phyloP scores from a whole-genome alignment of 2,329 filamentous ascomycete species.

The Cytospora paraplurivora region DNA sequence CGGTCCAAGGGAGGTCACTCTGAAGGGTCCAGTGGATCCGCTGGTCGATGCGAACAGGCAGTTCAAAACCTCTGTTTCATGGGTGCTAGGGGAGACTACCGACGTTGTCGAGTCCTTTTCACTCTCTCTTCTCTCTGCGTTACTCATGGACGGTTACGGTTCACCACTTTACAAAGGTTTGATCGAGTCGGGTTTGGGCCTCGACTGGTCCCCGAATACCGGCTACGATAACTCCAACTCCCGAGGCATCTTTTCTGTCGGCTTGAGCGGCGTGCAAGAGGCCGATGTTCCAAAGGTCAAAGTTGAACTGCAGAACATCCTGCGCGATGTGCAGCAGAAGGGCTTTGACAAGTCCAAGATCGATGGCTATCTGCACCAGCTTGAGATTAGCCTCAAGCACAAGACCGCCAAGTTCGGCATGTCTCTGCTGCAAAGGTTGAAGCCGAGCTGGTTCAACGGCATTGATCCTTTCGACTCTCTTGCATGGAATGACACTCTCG shows the following conservation, averaged over 20 bases:
- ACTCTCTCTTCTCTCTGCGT: constrained; percentile 75
- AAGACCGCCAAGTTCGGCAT: constrained; percentile 96
- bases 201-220: constrained; percentile 92
- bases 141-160: constrained; percentile 92
- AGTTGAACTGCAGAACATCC: constrained; percentile 69
- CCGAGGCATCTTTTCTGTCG: constrained; percentile 83
- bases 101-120: constrained; percentile 89
- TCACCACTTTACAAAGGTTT: constrained; percentile 88
- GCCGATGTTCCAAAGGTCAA: constrained; percentile 78
- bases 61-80: constrained; percentile 90
- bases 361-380: constrained; percentile 88
- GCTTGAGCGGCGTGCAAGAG: constrained; percentile 85
- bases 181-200: constrained; percentile 86
- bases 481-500: constrained; percentile 87
- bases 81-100: constrained; percentile 82
- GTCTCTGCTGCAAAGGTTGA: constrained; percentile 82
- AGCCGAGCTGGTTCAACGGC: constrained; percentile 94
- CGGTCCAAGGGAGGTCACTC: constrained; percentile 68
- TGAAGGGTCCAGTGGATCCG: constrained; percentile 83
- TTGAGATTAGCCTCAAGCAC: constrained; percentile 91
- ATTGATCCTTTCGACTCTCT: constrained; percentile 89
- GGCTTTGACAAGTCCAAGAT: constrained; percentile 91
- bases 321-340: constrained; percentile 68
- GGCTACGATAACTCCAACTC: constrained; percentile 82
- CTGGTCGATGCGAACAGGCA: constrained; percentile 84